Conservation (phyloP, 106 monocot species). For the Agapanthus africanus region DNA sequence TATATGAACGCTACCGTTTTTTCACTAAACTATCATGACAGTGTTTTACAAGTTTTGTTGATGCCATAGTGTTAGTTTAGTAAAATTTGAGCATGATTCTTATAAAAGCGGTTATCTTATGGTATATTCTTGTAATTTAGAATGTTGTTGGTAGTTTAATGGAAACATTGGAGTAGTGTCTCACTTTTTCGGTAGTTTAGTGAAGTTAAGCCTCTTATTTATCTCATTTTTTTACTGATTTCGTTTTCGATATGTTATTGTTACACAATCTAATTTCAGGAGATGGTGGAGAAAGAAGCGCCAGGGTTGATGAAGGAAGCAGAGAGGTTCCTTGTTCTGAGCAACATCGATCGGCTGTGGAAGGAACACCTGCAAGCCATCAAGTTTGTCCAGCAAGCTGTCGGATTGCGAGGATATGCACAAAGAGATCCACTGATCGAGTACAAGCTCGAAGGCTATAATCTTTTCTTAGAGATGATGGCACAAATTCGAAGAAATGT, state of each 20-base stretch:
- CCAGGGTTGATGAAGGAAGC: slow-evolving; percentile 95
- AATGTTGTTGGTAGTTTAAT: not conserved
- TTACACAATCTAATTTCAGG: slow-evolving; percentile 34
- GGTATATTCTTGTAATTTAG: not conserved
- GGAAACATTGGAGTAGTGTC: too few relatives aligned
- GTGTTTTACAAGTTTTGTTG: too few relatives aligned
- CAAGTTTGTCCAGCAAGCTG: slow-evolving; percentile 95
- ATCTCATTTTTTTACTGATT: not conserved
- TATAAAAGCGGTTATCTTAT: not conserved
- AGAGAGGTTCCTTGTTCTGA: slow-evolving; percentile 79
- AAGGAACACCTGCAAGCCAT: slow-evolving; percentile 94
- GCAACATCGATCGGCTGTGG: slow-evolving; percentile 94
- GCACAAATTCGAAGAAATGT: slow-evolving; percentile 95
- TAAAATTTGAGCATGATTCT: not conserved
- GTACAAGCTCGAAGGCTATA: slow-evolving; percentile 96
- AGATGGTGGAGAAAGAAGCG: slow-evolving; percentile 82
- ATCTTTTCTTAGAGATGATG: slow-evolving; percentile 97
- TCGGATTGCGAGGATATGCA: slow-evolving; percentile 83
- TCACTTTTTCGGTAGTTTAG: too few relatives aligned
- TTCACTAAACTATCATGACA: too few relatives aligned
- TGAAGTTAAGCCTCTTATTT: too few relatives aligned
- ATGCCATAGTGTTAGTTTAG: too few relatives aligned
- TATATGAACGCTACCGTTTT: too few relatives aligned
- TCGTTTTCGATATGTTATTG: not conserved
- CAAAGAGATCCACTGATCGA: slow-evolving; percentile 95